A percentile compares a stretch with the other conserved stretches of the same genome.
Conservation (phyloP, 768 basidiomycete species). For the Heimioporus sp. region DNA sequence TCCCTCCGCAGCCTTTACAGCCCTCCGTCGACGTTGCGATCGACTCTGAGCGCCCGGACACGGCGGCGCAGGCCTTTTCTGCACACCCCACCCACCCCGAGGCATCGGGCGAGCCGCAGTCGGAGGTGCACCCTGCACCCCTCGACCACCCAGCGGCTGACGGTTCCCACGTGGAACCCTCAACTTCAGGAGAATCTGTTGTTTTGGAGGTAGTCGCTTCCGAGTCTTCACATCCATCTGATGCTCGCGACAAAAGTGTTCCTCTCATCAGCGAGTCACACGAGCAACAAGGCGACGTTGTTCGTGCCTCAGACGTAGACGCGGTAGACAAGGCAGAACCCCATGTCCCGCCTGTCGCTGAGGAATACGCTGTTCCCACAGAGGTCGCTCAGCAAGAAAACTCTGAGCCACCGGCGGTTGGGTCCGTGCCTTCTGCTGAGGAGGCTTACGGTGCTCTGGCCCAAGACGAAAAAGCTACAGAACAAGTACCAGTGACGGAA, state of each 20-base stretch:
- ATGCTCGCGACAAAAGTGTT: slow-evolving; percentile 1
- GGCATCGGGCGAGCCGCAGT: slow-evolving; percentile 4
- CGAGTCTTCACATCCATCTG: slow-evolving; percentile 8
- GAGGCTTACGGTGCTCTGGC: slow-evolving; percentile 3
- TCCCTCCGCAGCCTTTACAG: slow-evolving; percentile 11
- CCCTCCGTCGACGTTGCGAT: slow-evolving; percentile 15
- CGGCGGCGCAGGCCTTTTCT: background rate
- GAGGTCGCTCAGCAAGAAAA: slow-evolving; percentile 12
- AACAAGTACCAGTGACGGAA: slow-evolving; percentile 7
- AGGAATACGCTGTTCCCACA: slow-evolving; percentile 1
- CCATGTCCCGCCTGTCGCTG: background rate
- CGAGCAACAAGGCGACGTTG: slow-evolving; percentile 10
- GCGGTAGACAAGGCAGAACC: slow-evolving; percentile 2
- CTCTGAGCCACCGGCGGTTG: slow-evolving; percentile 8
- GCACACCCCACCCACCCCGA: slow-evolving; percentile 8
- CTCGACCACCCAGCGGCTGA: slow-evolving; percentile 18
- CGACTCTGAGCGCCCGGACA: slow-evolving; percentile 11
- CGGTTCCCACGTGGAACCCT: slow-evolving; percentile 14
- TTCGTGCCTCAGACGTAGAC: slow-evolving; percentile 1
- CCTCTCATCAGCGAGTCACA: slow-evolving; percentile 20
- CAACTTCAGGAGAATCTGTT: slow-evolving; percentile 5
- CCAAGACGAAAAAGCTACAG: slow-evolving; percentile 13
- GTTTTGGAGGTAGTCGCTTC: slow-evolving; percentile 4
- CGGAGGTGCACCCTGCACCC: slow-evolving; percentile 10
- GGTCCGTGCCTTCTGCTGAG: slow-evolving; percentile 6